A percentile compares a stretch with the other conserved stretches of the same genome.
These are phyloP conservation scores for Stygiomarasmius scandens DNA, from an alignment of 1,284 basidiomycete genomes.

Conservation along the genomic window DNA sequence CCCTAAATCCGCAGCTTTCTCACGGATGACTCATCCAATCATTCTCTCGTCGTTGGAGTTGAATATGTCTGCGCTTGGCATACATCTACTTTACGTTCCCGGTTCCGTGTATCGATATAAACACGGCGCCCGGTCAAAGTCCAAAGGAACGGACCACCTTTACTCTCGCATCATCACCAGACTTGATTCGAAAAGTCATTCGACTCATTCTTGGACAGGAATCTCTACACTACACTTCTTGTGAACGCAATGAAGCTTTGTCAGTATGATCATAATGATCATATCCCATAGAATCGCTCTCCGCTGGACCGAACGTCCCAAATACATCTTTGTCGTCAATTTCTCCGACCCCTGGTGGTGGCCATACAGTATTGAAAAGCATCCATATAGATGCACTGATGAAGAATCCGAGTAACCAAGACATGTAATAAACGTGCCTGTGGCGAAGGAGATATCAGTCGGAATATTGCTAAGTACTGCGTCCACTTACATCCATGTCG, in stretches of 20 bases:
- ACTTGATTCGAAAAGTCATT: too few relatives aligned
- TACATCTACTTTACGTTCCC: too few relatives aligned
- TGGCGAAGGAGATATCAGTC: not conserved
- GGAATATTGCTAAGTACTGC: too few relatives aligned
- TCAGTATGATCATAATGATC: not conserved
- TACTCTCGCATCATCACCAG: too few relatives aligned
- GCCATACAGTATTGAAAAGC: slow-evolving; percentile 26
- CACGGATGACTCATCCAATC: too few relatives aligned
- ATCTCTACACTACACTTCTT: not conserved
- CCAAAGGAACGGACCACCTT: too few relatives aligned
- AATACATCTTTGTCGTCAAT: slow-evolving; percentile 22
- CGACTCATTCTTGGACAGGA: too few relatives aligned
- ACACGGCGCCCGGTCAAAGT: too few relatives aligned
- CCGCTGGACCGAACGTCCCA: slow-evolving; percentile 16
- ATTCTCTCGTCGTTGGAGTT: too few relatives aligned
- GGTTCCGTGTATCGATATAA: too few relatives aligned
- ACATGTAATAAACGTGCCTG: slow-evolving; percentile 32
- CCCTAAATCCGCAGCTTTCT: too few relatives aligned
- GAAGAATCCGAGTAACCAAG: slow-evolving; percentile 30
- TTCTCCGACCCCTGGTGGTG: slow-evolving; percentile 28
- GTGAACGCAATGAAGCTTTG: not conserved
- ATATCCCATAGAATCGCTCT: not conserved
- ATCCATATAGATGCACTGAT: slow-evolving; percentile 28
- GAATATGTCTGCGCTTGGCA: too few relatives aligned
- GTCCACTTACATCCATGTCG: slow-evolving; percentile 27